Conservation (phyloP, 306 rosid species). For the Rosa multiflora region DNA sequence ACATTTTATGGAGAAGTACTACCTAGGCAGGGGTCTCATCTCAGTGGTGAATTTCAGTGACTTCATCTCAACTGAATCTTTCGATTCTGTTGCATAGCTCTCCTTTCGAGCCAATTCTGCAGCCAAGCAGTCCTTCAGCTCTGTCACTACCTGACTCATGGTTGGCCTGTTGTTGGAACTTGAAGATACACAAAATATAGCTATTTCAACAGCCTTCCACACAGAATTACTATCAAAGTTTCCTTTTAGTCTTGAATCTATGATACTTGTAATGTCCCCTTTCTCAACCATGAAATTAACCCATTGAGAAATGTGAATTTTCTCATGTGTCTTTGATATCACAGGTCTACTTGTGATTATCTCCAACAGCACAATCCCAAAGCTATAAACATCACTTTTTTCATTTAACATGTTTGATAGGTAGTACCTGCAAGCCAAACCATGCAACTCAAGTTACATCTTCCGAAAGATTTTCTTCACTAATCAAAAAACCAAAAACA, state of each 20-base stretch:
- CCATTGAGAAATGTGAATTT: neutral
- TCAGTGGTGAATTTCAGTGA: neutral
- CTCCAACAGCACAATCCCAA: neutral
- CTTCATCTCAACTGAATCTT: neutral
- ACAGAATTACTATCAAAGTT: neutral
- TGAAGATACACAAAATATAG: neutral
- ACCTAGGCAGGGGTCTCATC: constrained; percentile 5
- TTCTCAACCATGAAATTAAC: neutral
- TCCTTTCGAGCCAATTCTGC: neutral
- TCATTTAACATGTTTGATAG: neutral
- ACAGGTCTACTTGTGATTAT: neutral
- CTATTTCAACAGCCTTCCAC: neutral
- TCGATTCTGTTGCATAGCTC: neutral
- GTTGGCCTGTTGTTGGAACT: neutral
- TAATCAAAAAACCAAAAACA: neutral
- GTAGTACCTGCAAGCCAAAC: constrained; percentile 23
- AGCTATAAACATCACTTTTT: neutral
- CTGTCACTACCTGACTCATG: constrained; percentile 11
- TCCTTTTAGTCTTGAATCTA: neutral
- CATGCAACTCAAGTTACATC: neutral
- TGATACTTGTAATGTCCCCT: neutral
- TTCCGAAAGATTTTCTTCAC: neutral
- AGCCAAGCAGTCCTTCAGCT: constrained; percentile 24
- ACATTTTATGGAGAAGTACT: neutral
- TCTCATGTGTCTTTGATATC: neutral